These are phyloP conservation scores for Guadua angustifolia DNA, from an alignment of 176 grass and related monocot genomes.

Conservation along the genomic window DNA sequence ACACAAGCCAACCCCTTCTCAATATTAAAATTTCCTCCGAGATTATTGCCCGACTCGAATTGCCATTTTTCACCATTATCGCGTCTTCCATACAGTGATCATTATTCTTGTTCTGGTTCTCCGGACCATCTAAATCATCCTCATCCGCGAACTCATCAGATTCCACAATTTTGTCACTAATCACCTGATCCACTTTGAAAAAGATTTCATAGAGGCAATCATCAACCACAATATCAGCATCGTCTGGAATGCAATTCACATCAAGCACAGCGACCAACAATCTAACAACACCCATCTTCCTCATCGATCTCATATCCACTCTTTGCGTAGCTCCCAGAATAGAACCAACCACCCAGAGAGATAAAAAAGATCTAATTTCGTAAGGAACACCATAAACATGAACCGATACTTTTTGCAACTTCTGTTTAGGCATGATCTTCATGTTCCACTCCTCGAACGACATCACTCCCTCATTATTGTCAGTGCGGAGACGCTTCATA, in stretches of 20 bases:
- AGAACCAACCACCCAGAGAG: neutral
- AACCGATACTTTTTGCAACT: too few species aligned
- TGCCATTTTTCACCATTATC: too few species aligned
- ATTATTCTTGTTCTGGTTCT: neutral
- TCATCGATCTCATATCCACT: neutral
- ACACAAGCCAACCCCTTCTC: too few species aligned
- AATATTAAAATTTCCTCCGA: too few species aligned
- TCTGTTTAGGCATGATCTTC: neutral
- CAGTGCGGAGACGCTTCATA: neutral
- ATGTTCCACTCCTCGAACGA: too few species aligned
- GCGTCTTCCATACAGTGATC: too few species aligned
- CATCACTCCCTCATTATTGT: too few species aligned
- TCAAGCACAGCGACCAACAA: too few species aligned
- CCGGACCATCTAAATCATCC: neutral
- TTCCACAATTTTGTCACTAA: neutral
- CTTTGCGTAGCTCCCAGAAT: neutral
- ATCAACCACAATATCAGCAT: neutral
- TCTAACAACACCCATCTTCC: neutral
- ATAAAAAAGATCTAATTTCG: too few species aligned
- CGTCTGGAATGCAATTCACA: neutral
- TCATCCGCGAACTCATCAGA: neutral
- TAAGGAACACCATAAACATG: too few species aligned
- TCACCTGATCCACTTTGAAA: neutral
- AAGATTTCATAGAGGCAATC: neutral
- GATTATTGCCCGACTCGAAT: too few species aligned